Evolutionary conservation across 164 flowering plant species (phyloP).

Genomic region (Aristolochia fimbriata): DNA sequence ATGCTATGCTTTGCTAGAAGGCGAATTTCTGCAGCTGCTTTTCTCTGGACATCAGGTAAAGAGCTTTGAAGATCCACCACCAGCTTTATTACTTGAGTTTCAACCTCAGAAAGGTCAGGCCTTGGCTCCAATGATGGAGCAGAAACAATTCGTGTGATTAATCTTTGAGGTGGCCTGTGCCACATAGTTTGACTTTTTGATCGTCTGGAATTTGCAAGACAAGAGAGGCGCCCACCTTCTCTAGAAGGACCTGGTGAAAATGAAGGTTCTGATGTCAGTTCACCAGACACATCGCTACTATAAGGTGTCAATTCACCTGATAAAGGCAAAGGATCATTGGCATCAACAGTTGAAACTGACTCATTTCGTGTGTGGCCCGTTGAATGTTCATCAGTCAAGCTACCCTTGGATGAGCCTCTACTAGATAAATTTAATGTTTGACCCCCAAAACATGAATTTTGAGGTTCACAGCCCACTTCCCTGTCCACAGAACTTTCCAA

Average conservation of each 20-base stretch:
- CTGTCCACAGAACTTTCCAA: slow-evolving; percentile 30
- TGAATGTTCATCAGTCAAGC: slow-evolving; percentile 16
- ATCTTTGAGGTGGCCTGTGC: slow-evolving; percentile 10
- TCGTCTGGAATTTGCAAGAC: slow-evolving; percentile 20
- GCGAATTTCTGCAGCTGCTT: slow-evolving; percentile 86
- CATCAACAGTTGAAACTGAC: slow-evolving; percentile 11
- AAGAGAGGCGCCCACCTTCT: slow-evolving; percentile 33
- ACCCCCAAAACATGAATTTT: slow-evolving; percentile 17
- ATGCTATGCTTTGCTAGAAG: slow-evolving; percentile 68
- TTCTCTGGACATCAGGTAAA: slow-evolving; percentile 48
- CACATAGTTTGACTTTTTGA: slow-evolving; percentile 8
- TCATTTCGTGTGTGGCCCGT: slow-evolving; percentile 5
- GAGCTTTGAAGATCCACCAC: slow-evolving; percentile 11
- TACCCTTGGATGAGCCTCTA: slow-evolving; percentile 23
- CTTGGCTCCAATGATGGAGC: slow-evolving; percentile 5
- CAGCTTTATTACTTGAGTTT: slow-evolving; percentile 15
- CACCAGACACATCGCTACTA: slow-evolving; percentile 64
- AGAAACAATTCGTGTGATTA: slow-evolving; percentile 10
- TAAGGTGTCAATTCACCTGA: slow-evolving; percentile 29
- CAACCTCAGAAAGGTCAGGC: slow-evolving; percentile 22
- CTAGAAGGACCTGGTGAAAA: slow-evolving; percentile 24
- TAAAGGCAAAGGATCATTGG: slow-evolving; percentile 24
- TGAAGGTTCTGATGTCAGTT: slow-evolving; percentile 34
- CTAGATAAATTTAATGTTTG: slow-evolving; percentile 26
- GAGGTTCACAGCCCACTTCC: slow-evolving; percentile 19